A percentile compares a stretch with the other conserved stretches of the same genome.
phyloP scores from a whole-genome alignment of 176 grass and related monocot species.

The Sorghum bicolor region DNA sequence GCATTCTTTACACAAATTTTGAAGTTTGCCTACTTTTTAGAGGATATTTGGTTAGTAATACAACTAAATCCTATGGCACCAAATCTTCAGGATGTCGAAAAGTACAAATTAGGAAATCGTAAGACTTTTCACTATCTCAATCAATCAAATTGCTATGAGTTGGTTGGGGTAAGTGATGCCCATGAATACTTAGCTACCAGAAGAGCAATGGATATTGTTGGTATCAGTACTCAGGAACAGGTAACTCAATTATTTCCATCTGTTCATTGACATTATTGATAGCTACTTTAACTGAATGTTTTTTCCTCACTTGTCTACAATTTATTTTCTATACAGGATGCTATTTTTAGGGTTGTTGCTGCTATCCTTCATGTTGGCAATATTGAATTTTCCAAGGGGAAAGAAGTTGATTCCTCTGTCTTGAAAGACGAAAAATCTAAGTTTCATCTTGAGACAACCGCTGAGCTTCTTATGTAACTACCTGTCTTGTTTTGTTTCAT shows the following conservation, averaged over 20 bases:
- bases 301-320: conserved; percentile 40
- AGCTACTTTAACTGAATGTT: not conserved
- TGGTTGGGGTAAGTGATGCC: conserved; percentile 92
- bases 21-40: conserved; percentile 3
- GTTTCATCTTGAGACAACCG: conserved; percentile 93
- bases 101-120: conserved; percentile 85
- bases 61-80: conserved; percentile 28
- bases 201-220: conserved; percentile 99
- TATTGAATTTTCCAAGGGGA: conserved; percentile 93
- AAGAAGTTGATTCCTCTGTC: conserved; percentile 92
- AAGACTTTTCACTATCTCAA: conserved; percentile 95
- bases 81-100: conserved; percentile 67
- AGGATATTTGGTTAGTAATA: conserved; percentile 18
- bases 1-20: conserved; percentile 23
- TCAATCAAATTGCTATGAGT: conserved; percentile 97
- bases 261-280: conserved; percentile 29
- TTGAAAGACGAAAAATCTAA: conserved; percentile 97
- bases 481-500: conserved; percentile 25
- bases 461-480: conserved; percentile 93
- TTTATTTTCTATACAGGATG: conserved; percentile 73
- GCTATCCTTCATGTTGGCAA: conserved; percentile 98
- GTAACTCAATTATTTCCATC: conserved; percentile 41
- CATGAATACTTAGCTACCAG: conserved; percentile 91
- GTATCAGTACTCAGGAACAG: conserved; percentile 93
- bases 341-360: conserved; percentile 97